These are phyloP conservation scores for Chlorella vulgaris DNA, from an alignment of 139 green algal species.

Conservation along the genomic window DNA sequence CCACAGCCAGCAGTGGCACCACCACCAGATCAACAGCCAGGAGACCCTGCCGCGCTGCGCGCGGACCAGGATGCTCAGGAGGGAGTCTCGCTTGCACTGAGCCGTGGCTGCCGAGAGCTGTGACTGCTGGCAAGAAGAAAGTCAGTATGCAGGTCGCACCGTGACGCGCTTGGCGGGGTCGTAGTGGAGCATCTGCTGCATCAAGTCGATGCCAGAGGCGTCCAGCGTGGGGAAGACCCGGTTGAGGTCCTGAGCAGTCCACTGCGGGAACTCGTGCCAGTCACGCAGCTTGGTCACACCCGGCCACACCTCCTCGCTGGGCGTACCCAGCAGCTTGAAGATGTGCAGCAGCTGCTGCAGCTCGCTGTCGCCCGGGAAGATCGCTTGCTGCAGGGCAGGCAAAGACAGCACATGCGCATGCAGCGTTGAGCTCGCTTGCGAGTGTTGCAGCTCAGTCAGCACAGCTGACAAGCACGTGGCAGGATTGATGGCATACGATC, in stretches of 20 bases:
- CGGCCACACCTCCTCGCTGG: conserved; percentile 77
- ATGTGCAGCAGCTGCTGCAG: conserved; percentile 91
- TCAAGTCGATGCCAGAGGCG: conserved; percentile 77
- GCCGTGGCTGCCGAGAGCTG: no score
- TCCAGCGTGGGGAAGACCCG: conserved; percentile 82
- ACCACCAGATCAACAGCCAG: no score
- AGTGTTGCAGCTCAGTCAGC: no score
- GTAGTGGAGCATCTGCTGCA: conserved; percentile 79
- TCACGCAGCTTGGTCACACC: conserved; percentile 79
- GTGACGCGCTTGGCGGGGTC: conserved; percentile 75
- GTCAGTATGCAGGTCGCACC: no score
- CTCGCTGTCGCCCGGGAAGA: conserved; percentile 88
- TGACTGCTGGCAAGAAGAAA: no score
- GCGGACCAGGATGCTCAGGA: no score
- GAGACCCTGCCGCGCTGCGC: no score
- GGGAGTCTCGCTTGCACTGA: no score
- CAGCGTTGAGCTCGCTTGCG: no score
- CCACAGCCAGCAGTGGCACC: no score
- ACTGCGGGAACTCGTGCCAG: conserved; percentile 89
- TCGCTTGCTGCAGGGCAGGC: conserved; percentile 60
- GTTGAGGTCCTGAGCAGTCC: conserved; percentile 63
- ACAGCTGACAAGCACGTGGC: no score
- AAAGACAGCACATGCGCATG: neutral
- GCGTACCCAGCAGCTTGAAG: conserved; percentile 90
- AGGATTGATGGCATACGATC: neutral